Percentiles rank a stretch among this genome's conserved stretches.
These are phyloP conservation scores for Protea cynaroides DNA, from an alignment of 164 flowering plant species.

Conservation along the genomic window DNA sequence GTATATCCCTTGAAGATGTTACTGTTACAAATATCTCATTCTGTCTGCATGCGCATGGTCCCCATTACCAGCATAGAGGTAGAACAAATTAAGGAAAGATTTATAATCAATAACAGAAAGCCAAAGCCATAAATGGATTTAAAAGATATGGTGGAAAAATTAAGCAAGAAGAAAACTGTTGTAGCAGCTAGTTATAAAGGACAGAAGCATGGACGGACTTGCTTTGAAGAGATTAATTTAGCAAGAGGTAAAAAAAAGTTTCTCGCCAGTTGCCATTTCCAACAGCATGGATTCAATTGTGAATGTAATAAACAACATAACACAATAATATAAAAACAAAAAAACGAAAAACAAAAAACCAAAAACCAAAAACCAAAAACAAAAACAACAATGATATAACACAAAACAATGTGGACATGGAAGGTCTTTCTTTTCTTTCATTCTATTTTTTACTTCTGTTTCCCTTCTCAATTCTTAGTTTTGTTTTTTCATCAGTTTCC, in stretches of 20 bases:
- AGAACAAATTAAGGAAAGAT: no score
- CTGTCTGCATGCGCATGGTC: no score
- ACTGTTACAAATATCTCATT: no score
- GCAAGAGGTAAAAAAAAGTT: not conserved
- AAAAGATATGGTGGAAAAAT: no score
- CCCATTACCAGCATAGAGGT: no score
- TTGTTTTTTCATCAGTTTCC: conserved; percentile 1
- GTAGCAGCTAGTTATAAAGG: not conserved
- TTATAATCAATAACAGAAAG: no score
- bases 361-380: not conserved
- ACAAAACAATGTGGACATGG: not conserved
- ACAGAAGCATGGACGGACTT: not conserved
- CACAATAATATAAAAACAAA: not conserved
- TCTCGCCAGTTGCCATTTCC: conserved; percentile 1
- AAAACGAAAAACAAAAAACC: not conserved
- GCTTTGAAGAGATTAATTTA: not conserved
- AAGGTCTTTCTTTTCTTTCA: not conserved
- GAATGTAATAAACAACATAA: conserved; percentile 1
- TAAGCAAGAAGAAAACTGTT: not conserved
- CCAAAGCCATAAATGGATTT: no score
- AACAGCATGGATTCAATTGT: not conserved
- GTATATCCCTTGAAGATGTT: no score
- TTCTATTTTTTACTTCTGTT: not conserved
- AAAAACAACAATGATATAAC: not conserved
- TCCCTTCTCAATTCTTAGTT: conserved; percentile 3